phyloP scores from a whole-genome alignment of 495 filamentous ascomycete genomes.

The Coniosporium apollinis region DNA sequence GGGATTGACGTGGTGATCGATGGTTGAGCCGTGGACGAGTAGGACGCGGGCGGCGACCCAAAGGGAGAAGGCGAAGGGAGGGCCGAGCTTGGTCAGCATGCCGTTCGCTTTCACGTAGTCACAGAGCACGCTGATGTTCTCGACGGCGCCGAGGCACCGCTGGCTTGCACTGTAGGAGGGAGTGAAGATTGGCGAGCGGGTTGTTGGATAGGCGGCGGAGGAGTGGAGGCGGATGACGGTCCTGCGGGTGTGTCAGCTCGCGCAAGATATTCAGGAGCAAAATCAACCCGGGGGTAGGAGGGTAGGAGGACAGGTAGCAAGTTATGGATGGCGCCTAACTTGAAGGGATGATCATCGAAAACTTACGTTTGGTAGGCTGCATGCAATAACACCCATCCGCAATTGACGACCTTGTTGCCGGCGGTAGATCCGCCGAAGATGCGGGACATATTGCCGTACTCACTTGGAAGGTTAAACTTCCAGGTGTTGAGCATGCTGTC shows the following conservation, averaged over 20 bases:
- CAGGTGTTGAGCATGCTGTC: conserved; percentile 61
- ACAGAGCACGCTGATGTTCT: conserved; percentile 63
- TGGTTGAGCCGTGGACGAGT: conserved; percentile 74
- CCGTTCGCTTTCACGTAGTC: conserved; percentile 55
- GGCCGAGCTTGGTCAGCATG: conserved; percentile 63
- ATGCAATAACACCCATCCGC: conserved; percentile 82
- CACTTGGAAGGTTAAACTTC: conserved; percentile 66
- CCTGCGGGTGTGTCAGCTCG: conserved; percentile 30
- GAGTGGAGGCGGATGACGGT: conserved; percentile 80
- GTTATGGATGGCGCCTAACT: too few relatives aligned
- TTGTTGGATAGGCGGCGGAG: conserved; percentile 83
- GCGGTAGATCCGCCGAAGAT: conserved; percentile 42
- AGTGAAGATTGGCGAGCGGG: conserved; percentile 67
- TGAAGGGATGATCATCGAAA: background rate
- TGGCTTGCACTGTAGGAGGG: conserved; percentile 71
- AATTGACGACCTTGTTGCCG: conserved; percentile 49
- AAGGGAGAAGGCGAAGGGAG: conserved; percentile 75
- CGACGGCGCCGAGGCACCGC: conserved; percentile 62
- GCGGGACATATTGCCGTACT: conserved; percentile 66
- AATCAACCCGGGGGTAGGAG: too few relatives aligned
- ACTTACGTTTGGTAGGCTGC: conserved; percentile 55
- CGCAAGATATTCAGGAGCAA: too few relatives aligned
- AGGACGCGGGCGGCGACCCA: conserved; percentile 83
- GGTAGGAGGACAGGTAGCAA: too few relatives aligned
- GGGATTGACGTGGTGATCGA: conserved; percentile 61